Conservation (phyloP, 768 basidiomycete genomes). For the Postia placenta region DNA sequence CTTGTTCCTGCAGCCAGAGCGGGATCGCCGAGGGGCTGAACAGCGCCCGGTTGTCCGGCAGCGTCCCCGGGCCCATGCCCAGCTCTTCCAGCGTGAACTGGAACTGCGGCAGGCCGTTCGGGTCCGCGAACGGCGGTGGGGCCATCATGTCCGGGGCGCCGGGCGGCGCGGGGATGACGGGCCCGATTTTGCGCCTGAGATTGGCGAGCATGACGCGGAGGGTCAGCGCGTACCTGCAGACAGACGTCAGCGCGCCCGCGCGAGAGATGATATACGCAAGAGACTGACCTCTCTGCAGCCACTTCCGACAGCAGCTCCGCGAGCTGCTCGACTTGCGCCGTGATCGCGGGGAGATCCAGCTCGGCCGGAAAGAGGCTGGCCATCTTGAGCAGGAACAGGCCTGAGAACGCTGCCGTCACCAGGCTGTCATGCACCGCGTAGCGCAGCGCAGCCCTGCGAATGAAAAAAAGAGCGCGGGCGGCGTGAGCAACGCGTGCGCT, state of each 20-base stretch:
- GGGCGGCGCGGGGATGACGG: slow-evolving; percentile 28
- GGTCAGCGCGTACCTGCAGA: slow-evolving; percentile 73
- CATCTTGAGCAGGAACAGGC: slow-evolving; percentile 90
- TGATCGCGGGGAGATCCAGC: slow-evolving; percentile 71
- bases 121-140: slow-evolving; percentile 50
- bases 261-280: neutral
- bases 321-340: slow-evolving; percentile 83
- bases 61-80: slow-evolving; percentile 56
- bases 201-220: slow-evolving; percentile 92
- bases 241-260: neutral
- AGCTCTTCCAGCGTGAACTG: slow-evolving; percentile 85
- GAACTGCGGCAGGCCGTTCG: slow-evolving; percentile 33
- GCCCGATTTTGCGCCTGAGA: slow-evolving; percentile 81
- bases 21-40: slow-evolving; percentile 82
- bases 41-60: slow-evolving; percentile 36
- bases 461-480: too few species aligned
- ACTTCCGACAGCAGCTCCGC: slow-evolving; percentile 88
- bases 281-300: slow-evolving; percentile 81
- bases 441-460: slow-evolving; percentile 70
- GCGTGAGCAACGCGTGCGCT: neutral
- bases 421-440: slow-evolving; percentile 93
- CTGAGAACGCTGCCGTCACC: slow-evolving; percentile 87
- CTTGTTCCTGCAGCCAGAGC: slow-evolving; percentile 90
- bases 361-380: slow-evolving; percentile 88
- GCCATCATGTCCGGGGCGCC: slow-evolving; percentile 39